phyloP scores from a whole-genome alignment of 352 stramenopile species.

The Thalassiosira mediterranea region DNA sequence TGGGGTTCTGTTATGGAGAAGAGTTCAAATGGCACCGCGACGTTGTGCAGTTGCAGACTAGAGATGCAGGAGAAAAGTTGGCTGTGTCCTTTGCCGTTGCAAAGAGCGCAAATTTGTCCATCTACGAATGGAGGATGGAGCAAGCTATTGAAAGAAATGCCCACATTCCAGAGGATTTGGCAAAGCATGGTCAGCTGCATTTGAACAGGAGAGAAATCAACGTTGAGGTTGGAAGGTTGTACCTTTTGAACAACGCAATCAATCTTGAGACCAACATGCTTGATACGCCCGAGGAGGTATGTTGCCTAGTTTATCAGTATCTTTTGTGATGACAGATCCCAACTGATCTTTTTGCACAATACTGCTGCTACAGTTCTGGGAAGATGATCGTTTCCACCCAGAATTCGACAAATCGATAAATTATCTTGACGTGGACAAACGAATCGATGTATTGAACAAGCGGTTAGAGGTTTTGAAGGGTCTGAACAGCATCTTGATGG shows the following conservation, averaged over 20 bases:
- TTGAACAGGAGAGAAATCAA: conserved; percentile 49
- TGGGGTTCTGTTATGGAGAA: conserved; percentile 54
- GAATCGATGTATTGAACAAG: conserved; percentile 43
- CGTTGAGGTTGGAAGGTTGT: conserved; percentile 54
- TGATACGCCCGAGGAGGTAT: conserved; percentile 55
- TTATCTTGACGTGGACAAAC: conserved; percentile 51
- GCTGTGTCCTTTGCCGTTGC: conserved; percentile 54
- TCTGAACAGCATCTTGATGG: conserved; percentile 55
- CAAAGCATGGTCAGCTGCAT: conserved; percentile 41
- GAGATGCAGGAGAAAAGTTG: conserved; percentile 54
- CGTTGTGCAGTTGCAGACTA: conserved; percentile 49
- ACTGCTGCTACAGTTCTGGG: too few relatives aligned
- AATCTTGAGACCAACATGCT: conserved; percentile 57
- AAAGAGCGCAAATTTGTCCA: conserved; percentile 42
- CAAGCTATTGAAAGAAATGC: conserved; percentile 46
- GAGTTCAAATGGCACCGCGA: conserved; percentile 45
- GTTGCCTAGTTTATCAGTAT: too few relatives aligned
- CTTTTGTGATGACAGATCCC: too few relatives aligned
- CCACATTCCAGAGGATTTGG: conserved; percentile 53
- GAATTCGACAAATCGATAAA: conserved; percentile 49
- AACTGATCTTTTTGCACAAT: too few relatives aligned
- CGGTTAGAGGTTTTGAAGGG: conserved; percentile 47
- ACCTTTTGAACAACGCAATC: conserved; percentile 60
- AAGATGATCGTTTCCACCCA: conserved; percentile 59
- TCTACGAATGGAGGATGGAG: conserved; percentile 52